Base-by-base conservation (phyloP, 768 basidiomycete genomes). In the Neoboletus brunneissimus region DNA sequence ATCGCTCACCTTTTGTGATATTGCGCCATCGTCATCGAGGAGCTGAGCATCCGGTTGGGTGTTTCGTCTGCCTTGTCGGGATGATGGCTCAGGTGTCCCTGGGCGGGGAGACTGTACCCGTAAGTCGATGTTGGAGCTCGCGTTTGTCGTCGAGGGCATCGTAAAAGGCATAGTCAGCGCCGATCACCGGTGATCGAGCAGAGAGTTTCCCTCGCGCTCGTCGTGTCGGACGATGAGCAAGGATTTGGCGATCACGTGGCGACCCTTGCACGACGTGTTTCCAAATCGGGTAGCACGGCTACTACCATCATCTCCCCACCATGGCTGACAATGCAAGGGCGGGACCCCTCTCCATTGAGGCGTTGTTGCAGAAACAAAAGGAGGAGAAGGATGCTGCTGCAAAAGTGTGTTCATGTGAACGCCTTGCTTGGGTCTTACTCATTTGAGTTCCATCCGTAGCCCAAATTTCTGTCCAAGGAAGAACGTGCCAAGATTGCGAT, bases 401-500 rank as follows among this genome's bases (percentile, higher is more conserved):
- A 48, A 97, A 93, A 82, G 95, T 92, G 55, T 31, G 71, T 68
- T n/a, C 9, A 1, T 32, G 29, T 27, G 6, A 1, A 9, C 16
- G 20, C 8, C 45, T 23, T 22, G 37, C 47, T 34, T 1, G 32
- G 10, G 16, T 27, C 10, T 27, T 32, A 29, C 59, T 58, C 48
- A 59, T 48, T 44, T 37, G 37, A 13, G 29, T 31, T 48, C 16
- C 12, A 47, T 58, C 29, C 50, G 31, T 73, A 98, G 94, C 96
- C 96, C 35, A 96, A 86, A 73, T 98, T 98, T 77, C 78, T 98
- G 15, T 84, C 91, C 3, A 98, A 91, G 73, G 91, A 94, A 61
- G 91, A 97, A 66, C 85, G 96, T 48, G 92, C 91, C 18, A 84
- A 85, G 66, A 74, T 97, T 35, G 96, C 96, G 4, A 89, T 98